Evolutionary conservation across 495 filamentous ascomycete genomes (phyloP).

Genomic region (Aspergillus egyptiacus): DNA sequence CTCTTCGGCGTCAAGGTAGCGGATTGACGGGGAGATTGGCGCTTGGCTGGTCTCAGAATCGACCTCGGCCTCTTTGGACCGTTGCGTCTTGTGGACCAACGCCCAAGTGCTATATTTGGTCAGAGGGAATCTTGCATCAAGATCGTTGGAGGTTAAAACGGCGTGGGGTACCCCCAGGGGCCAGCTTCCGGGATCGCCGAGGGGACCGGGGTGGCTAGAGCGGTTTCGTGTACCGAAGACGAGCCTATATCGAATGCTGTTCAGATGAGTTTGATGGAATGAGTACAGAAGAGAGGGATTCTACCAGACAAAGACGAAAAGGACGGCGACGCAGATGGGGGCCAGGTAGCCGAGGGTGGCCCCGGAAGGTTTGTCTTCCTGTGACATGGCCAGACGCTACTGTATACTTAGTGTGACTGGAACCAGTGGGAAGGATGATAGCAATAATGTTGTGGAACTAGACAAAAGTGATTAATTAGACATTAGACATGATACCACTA

Average conservation of each 20-base stretch:
- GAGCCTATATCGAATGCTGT: constrained; percentile 12
- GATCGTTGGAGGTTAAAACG: constrained; percentile 43
- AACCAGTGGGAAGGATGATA: too few relatives aligned
- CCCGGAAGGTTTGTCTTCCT: neutral
- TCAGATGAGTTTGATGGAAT: constrained; percentile 6
- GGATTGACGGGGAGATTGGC: neutral
- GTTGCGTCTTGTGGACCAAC: constrained; percentile 21
- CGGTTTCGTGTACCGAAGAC: constrained; percentile 13
- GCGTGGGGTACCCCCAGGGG: constrained; percentile 4
- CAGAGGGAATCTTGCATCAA: constrained; percentile 84
- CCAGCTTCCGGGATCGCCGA: constrained; percentile 11
- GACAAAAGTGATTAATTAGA: neutral
- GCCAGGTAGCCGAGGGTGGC: constrained; percentile 14
- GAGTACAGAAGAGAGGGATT: neutral
- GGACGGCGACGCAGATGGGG: constrained; percentile 16
- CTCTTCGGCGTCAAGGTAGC: neutral
- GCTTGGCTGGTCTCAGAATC: neutral
- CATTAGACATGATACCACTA: too few relatives aligned
- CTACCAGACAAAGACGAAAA: constrained; percentile 14
- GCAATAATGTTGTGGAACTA: too few relatives aligned
- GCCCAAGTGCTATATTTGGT: constrained; percentile 87
- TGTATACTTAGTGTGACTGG: too few relatives aligned
- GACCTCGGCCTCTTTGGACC: neutral
- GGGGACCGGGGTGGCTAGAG: neutral
- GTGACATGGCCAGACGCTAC: too few relatives aligned